Evolutionary conservation across 805 yeast genomes (phyloP), one percentile per base, ranked within the genome.

Genomic region (Kluyveromyces siamensis): DNA sequence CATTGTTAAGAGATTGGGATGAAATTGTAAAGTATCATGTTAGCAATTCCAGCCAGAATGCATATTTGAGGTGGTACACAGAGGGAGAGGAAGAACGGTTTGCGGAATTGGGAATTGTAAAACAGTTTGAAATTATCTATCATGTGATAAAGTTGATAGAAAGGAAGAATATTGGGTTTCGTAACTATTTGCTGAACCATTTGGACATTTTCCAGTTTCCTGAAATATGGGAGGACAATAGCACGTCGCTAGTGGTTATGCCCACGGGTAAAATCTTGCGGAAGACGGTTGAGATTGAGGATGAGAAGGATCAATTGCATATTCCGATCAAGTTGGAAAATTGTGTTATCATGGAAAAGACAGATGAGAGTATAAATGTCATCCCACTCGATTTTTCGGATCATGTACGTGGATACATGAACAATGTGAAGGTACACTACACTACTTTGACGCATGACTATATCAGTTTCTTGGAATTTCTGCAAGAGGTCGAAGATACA

Each of bases 111-210:
- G 37, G 55, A 0, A n/a, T 60, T 10, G 17, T 35, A 21, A 53
- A 60, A 38, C 64, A 63, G 47, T 65, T 66, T 37, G 52, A 61
- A 36, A 53, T 58, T 4, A 33, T 62, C 8, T 59, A 58, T 48
- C 50, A 56, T 17, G 48, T 65, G 14, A 50, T 65, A 21, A 65
- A 62, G 49, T 43, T 55, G n/a, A 56, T 62, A 38, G 69, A 66
- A 51, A 50, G 51, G 18, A 63, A 58, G 45, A 63, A 53, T 48
- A 48, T 58, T 44, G 57, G 55, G 3, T 59, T 65, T 43, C 61
- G 55, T 47, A 62, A 60, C 40, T 65, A 63, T 45, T 37, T 65
- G n/a, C 47, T 48, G 18, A 59, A 54, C 45, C 60, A 66, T 46
- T 45, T 57, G 45, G 55, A 57, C 19, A 40, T 59, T 37, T 66